Evolutionary conservation across 2,329 filamentous ascomycete species (phyloP), one percentile per base, ranked within the genome.

Genomic region (Trichoderma sp.): DNA sequence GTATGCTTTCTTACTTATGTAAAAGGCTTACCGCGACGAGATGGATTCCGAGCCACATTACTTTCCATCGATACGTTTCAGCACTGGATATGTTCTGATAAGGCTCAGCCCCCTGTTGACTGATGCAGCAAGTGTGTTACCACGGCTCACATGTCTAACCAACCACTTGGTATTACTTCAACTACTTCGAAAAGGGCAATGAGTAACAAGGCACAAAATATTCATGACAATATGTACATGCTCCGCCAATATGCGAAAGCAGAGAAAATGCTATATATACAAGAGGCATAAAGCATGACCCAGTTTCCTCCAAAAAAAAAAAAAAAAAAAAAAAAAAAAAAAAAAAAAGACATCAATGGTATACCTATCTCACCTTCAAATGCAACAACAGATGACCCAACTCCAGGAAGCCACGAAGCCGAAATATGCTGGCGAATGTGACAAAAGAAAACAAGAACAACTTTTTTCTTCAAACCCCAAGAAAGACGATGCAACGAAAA

Each of bases 201-300:
- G n/a, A 12, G 42, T 45, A 19, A 54, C 2, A 34, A 19, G 27
- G 10, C 52, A 32, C 52, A 54, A 29, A 35, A 27, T 57, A 17
- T 35, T 48, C 52, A 17, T 56, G 27, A 13, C 52, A 3, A 35
- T 48, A 64, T 56, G 13, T 54, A 42, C 60, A 54, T 25, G 34
- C 27, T 52, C 22, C 52, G 60, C 35, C n/a, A 19, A 22, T 8
- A 13, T 25, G 13, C 35, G 29, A 13, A 27, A 45, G 9, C 10
- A 19, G 19, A 25, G 45, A 56, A 34, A 6, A 19, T 25, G 5
- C 17, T 42, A 42, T 64, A 64, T 57, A 57, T 57, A 65, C 52
- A 57, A 45, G 19, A 22, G 25, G 15, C 27, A 34, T 57, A 56
- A 34, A 8, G 37, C 6, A 35, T 54, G 42, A 27, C 22, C 22